Conservation (phyloP, 2,329 filamentous ascomycete species). For the Aspergillus sp. region DNA sequence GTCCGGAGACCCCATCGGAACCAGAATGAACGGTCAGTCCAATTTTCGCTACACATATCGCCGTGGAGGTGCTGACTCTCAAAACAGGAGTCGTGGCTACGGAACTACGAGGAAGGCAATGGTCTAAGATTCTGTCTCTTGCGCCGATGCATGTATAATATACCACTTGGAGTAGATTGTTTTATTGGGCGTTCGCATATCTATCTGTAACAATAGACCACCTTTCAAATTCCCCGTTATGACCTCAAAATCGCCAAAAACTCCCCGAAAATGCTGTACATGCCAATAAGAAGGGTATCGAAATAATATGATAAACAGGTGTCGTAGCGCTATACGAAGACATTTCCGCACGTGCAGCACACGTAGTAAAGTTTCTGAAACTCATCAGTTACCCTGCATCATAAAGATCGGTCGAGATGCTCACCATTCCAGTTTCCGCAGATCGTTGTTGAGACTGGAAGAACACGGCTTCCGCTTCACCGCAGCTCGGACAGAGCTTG, state of each 20-base stretch:
- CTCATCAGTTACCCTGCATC: slow-evolving; percentile 22
- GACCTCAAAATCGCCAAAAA: slow-evolving; percentile 25
- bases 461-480: slow-evolving; percentile 89
- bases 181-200: slow-evolving; percentile 24
- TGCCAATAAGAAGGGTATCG: slow-evolving; percentile 24
- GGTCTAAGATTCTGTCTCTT: slow-evolving; percentile 97
- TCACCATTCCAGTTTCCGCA: slow-evolving; percentile 97
- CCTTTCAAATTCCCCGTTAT: slow-evolving; percentile 13
- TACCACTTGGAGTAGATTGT: slow-evolving; percentile 38
- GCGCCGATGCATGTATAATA: slow-evolving; percentile 78
- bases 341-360: slow-evolving; percentile 90
- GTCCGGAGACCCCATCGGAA: slow-evolving; percentile 91
- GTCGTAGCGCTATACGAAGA: slow-evolving; percentile 58
- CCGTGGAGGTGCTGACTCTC: slow-evolving; percentile 24
- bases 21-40: slow-evolving; percentile 75
- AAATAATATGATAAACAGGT: slow-evolving; percentile 8
- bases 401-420: slow-evolving; percentile 36
- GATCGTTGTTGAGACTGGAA: slow-evolving; percentile 98
- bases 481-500: slow-evolving; percentile 82
- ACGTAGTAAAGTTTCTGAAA: slow-evolving; percentile 87
- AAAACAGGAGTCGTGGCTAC: slow-evolving; percentile 78
- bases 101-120: slow-evolving; percentile 89
- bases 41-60: neutral
- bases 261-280: slow-evolving; percentile 27
- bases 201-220: slow-evolving; percentile 38